Conservation (phyloP, 139 green algal species). For the Marvania coccoides region DNA sequence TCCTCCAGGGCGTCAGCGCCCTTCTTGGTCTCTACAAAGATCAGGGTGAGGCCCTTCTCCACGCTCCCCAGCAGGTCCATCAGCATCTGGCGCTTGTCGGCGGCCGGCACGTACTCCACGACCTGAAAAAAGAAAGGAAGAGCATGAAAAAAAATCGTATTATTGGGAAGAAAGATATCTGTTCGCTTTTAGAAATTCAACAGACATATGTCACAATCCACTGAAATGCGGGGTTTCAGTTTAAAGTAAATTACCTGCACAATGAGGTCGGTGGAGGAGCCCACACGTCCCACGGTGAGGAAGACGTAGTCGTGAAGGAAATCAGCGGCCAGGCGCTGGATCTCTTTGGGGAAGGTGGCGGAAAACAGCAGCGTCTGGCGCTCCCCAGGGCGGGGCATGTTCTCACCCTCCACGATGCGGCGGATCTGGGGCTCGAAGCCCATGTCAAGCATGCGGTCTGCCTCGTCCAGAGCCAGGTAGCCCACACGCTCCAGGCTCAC, state of each 20-base stretch:
- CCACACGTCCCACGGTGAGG: conserved; percentile 62
- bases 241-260: too few relatives aligned
- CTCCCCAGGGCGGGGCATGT: conserved; percentile 79
- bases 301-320: conserved; percentile 98
- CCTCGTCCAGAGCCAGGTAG: conserved; percentile 91
- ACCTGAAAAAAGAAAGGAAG: conserved; percentile 10
- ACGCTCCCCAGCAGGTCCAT: conserved; percentile 88
- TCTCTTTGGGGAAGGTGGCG: conserved; percentile 94
- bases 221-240: too few relatives aligned
- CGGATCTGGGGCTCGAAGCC: conserved; percentile 91
- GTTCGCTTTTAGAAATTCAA: too few relatives aligned
- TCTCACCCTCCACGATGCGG: conserved; percentile 72
- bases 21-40: conserved; percentile 98
- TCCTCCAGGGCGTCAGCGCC: conserved; percentile 93
- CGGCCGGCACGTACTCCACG: conserved; percentile 70
- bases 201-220: too few relatives aligned
- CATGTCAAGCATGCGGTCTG: conserved; percentile 98
- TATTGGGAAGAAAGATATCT: too few relatives aligned
- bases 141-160: neutral
- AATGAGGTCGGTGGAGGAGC: conserved; percentile 94
- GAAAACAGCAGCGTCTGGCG: conserved; percentile 95
- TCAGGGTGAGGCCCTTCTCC: conserved; percentile 84
- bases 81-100: conserved; percentile 87
- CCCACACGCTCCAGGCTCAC: conserved; percentile 61
- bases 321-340: conserved; percentile 83